Conservation (phyloP, 768 basidiomycete genomes). For the Suillus spraguei region DNA sequence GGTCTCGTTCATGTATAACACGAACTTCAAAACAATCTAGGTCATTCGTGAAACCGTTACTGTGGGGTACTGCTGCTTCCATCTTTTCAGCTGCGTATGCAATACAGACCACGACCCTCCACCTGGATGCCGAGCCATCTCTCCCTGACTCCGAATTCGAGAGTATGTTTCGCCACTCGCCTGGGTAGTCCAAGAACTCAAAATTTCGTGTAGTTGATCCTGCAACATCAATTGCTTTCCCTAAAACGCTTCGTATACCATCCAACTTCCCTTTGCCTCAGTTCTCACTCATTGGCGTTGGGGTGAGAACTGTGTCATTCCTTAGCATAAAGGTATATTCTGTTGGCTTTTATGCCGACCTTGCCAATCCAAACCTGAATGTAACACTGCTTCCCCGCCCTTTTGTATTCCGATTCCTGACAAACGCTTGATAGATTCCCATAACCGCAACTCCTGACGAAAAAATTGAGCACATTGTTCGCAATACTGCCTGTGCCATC, state of each 20-base stretch:
- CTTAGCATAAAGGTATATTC: conserved; percentile 88
- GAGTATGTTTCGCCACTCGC: conserved; percentile 18
- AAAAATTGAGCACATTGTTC: conserved; percentile 68
- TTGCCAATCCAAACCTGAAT: conserved; percentile 62
- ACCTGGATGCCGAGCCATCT: conserved; percentile 46
- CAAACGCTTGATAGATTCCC: conserved; percentile 46
- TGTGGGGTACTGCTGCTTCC: conserved; percentile 38
- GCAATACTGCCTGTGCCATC: conserved; percentile 69
- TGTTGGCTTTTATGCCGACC: conserved; percentile 87
- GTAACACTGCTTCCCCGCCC: conserved; percentile 36
- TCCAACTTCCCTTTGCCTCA: conserved; percentile 62
- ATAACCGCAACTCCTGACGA: conserved; percentile 60
- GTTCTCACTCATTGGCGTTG: conserved; percentile 78
- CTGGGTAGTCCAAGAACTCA: neutral
- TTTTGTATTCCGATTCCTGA: conserved; percentile 6
- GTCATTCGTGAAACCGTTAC: conserved; percentile 24
- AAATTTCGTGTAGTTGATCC: conserved; percentile 56
- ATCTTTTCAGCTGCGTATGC: conserved; percentile 32
- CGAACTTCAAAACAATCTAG: conserved; percentile 13
- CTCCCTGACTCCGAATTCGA: conserved; percentile 19
- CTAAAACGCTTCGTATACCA: conserved; percentile 62
- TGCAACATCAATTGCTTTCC: conserved; percentile 75
- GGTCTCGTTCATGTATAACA: conserved; percentile 3
- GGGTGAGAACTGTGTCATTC: conserved; percentile 89
- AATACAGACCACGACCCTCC: conserved; percentile 33